phyloP scores from a whole-genome alignment of 139 green algal genomes.

The Penium margaritaceum region DNA sequence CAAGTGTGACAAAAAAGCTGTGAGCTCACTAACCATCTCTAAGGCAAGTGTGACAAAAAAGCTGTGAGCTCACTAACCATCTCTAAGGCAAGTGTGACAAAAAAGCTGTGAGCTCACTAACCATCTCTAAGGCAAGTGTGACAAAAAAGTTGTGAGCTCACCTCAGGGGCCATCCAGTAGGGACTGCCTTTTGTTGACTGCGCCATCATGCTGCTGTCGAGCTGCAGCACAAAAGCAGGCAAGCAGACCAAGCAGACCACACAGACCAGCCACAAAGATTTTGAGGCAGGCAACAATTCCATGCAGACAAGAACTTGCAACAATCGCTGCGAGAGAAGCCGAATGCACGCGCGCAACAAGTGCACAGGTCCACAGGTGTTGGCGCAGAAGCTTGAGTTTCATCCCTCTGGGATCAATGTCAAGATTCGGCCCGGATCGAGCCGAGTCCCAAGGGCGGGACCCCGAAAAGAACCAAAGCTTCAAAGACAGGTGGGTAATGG shows the following conservation, averaged over 20 bases:
- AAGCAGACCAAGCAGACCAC: not conserved
- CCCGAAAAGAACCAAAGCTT: not conserved
- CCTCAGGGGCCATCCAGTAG: slow-evolving; percentile 5
- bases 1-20: too few species aligned
- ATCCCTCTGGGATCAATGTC: too few species aligned
- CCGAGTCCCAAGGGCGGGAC: too few species aligned
- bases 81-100: too few species aligned
- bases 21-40: too few species aligned
- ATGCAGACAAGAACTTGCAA: too few species aligned
- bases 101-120: too few species aligned
- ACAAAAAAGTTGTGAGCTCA: not conserved
- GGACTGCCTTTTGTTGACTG: not conserved
- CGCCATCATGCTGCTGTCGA: slow-evolving; percentile 7
- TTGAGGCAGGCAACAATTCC: not conserved
- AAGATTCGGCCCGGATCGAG: too few species aligned
- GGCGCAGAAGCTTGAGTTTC: too few species aligned
- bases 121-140: too few species aligned
- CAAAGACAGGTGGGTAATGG: not conserved
- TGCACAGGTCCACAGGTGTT: not conserved
- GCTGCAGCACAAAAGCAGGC: not conserved
- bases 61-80: too few species aligned
- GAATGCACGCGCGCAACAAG: not conserved
- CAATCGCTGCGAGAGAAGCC: not conserved
- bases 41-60: too few species aligned
- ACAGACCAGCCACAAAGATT: not conserved